Evolutionary conservation across 225 moss, liverwort and hornwort genomes (phyloP), one percentile per base, ranked within the genome.

Genomic region (Climacium dendroides): DNA sequence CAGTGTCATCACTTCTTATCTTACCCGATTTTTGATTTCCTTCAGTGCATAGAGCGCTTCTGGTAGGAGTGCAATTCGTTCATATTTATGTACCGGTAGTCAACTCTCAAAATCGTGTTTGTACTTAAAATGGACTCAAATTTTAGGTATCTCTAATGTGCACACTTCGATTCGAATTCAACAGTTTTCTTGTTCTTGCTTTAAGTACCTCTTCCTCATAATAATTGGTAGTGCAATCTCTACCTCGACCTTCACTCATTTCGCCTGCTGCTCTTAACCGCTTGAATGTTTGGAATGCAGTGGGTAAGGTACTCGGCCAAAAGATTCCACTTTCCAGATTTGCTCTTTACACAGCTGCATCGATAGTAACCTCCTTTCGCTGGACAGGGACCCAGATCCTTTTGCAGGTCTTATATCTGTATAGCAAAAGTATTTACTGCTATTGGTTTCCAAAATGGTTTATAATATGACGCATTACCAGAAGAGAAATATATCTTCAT

Each of bases 321-420:
- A 53, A 70, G 22, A 82, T 87, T 80, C 28, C 48, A 79, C 79
- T 75, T 47, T 73, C 83, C 74, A 82, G 70, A 80, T 32, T 89
- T 80, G 59, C 83, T 84, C 75, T 90, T 63, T 87, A 89, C 79
- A 80, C 76, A 64, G 69, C 59, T 50, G 89, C 79, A 61, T 88
- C 91, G 20, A 19, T 80, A 45, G 89, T 93, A 67, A 78, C 85
- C 74, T 90, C 93, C 70, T 90, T 93, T 63, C 90, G 93, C 17
- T 93, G 93, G 93, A 89, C 93, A 57, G 89, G 93, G 74, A 93
- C 93, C 15, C 93, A 93, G 53, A 82, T 91, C 83, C 93, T 93
- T 57, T 90, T 93, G 47, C 93, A 93, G 91, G 93, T 91, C n/a
- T 81, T 25, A 48, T 57, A 64, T 72, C 63, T 84, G 22, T 61